Evolutionary conservation across 352 stramenopile species (phyloP).

Genomic region (Phytopythium mirpurense): DNA sequence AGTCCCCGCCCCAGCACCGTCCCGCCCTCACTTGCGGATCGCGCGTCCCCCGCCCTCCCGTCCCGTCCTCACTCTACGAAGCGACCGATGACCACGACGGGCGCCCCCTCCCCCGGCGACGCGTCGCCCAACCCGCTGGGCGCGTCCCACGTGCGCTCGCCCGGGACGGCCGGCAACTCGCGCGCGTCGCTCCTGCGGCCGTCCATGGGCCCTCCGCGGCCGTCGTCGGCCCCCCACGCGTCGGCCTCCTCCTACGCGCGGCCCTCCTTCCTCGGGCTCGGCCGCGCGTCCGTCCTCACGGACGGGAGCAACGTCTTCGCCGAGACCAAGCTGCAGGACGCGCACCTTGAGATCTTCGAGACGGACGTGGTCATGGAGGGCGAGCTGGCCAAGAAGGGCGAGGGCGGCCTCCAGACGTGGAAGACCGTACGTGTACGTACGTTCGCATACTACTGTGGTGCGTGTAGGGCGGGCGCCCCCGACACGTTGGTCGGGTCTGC

Average conservation of each 20-base stretch:
- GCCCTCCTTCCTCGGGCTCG: constrained; percentile 29
- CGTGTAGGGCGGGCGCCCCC: too few species aligned
- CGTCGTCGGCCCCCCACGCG: constrained; percentile 4
- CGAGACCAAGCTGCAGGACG: constrained; percentile 52
- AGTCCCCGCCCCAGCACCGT: too few species aligned
- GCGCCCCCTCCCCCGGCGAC: not conserved
- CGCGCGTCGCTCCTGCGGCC: constrained; percentile 8
- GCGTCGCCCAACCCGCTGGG: not conserved
- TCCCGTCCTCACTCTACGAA: too few species aligned
- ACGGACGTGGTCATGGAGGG: constrained; percentile 72
- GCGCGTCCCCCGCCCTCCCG: not conserved
- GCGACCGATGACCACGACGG: not conserved
- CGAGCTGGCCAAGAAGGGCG: constrained; percentile 61
- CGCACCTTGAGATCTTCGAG: constrained; percentile 45
- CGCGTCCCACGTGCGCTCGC: not conserved
- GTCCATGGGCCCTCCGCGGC: not conserved
- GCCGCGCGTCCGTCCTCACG: constrained; percentile 38
- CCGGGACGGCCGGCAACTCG: constrained; percentile 2
- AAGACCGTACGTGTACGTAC: constrained; percentile 62
- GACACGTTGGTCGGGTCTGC: too few species aligned
- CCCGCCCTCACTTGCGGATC: too few species aligned
- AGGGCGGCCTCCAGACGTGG: constrained; percentile 49
- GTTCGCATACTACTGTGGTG: too few species aligned
- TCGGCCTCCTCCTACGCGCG: constrained; percentile 26
- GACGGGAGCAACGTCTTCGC: constrained; percentile 59